Evolutionary conservation across 2,329 filamentous ascomycete species (phyloP), one percentile per base, ranked within the genome.

Genomic region (Raffaelea ambrosiae): DNA sequence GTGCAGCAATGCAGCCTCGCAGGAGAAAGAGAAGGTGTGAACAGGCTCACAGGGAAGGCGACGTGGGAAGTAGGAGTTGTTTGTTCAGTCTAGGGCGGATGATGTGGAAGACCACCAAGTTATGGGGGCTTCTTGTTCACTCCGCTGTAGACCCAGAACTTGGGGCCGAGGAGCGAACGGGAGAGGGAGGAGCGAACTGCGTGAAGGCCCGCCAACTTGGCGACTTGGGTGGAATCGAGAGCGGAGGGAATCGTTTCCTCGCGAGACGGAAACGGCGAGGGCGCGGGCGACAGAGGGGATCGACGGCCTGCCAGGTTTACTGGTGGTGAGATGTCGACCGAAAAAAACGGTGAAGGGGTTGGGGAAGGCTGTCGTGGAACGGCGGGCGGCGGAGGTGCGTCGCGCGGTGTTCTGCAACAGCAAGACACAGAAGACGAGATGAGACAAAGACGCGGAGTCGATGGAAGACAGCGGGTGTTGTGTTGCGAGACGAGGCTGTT

Each of bases 81-180:
- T 13, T 29, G 26, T 29, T 7, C 26, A 29, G 26, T 29, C 26
- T 29, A 29, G 26, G 13, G 36, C 35, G 22, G 31, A 18, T 26
- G 26, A 18, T n/a, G n/a, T n/a, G n/a, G 13, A 44, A 8, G 38
- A 40, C n/a, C 21, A 20, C 14, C 75, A 68, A 91, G 72, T 96
- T 97, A 97, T 77, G 91, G 91, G 67, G 93, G 91, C 73, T 95
- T 91, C 76, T 89, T 93, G 77, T 93, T 88, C 75, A 89, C 87
- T 85, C 91, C 90, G 77, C 83, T 83, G 70, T 91, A 91, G 82
- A 94, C 89, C 89, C 89, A 88, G 77, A 83, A 83, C 67, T 83
- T 83, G 71, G 89, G 91, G 77, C 88, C 88, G 68, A 91, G 84
- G 74, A 95, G 87, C 80, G 88, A 90, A 76, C 84, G 84, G 66